Base-by-base conservation (phyloP, 129 eudicot species). In the Tagetes erecta region DNA sequence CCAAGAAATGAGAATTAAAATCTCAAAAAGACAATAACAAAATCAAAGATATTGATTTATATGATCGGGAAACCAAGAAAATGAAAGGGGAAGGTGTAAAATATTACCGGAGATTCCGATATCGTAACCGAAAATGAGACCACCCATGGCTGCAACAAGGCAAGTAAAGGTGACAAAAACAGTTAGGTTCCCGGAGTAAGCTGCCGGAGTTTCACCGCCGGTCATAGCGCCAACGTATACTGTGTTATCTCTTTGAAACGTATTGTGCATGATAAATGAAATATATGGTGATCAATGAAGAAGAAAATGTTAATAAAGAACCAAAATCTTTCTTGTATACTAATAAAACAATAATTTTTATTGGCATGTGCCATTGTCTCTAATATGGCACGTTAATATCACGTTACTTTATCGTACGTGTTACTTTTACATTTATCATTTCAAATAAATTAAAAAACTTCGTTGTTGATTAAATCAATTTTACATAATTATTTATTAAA, bases 61-160 rank as follows among this genome's bases (percentile, higher is more conserved):
- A 47, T 62, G 51, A 37, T 38, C 11, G 13, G 50, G 49, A 51
- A 34, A 70, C 62, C 60, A 20, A 75, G 30, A 46, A 47, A 30
- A 3, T 3, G 13, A 10, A 10, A 47, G 11, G 14, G 52, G 11
- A 47, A 47, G 14, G n/a, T 9, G 14, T 56, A 30, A 20, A 20
- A 38, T 0, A 44, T 9, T 82, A 92, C 96, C 97, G 27, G 97
- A 92, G 67, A 92, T 92, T 44, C 97, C 97, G 37, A 92, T 89
- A 64, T 92, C 97, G 70, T 92, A 92, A 70, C 97, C 97, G 75
- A 92, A 89, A 71, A 92, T 92, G 67, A 92, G 88, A 45, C 97
- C 97, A 57, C 97, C 97, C 96, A 89, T 89, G 87, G 94, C 96
- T 3, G 97, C 97, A 66, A 92, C 84, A 62, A 92, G 78, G 79